These are phyloP conservation scores for Fusarium foetens DNA, from an alignment of 2,329 filamentous ascomycete species.

Conservation along the genomic window DNA sequence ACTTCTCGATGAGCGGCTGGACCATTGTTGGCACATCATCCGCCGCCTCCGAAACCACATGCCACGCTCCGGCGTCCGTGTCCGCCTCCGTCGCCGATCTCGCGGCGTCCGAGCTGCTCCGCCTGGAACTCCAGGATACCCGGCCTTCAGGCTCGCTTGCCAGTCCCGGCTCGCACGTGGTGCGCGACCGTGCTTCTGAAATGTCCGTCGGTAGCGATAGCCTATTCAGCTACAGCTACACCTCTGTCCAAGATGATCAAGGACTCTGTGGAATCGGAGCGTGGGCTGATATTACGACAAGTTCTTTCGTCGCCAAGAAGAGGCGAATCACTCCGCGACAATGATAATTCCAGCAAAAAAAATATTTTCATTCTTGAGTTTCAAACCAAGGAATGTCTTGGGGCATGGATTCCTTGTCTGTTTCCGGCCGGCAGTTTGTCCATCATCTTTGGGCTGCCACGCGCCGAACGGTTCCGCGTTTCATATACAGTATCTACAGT, in stretches of 20 bases:
- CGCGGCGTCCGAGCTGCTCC: conserved; percentile 25
- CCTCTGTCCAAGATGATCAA: conserved; percentile 6
- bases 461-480: conserved; percentile 20
- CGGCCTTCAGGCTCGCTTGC: conserved; percentile 1
- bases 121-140: conserved; percentile 17
- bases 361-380: background rate
- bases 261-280: conserved; percentile 35
- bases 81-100: conserved; percentile 16
- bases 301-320: conserved; percentile 23
- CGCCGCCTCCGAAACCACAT: conserved; percentile 23
- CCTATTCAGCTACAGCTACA: conserved; percentile 8
- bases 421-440: conserved; percentile 10
- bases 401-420: conserved; percentile 1
- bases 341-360: conserved; percentile 3
- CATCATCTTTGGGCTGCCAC: conserved; percentile 2
- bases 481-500: conserved; percentile 30
- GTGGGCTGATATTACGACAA: conserved; percentile 34
- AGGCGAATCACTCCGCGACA: conserved; percentile 20
- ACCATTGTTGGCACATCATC: conserved; percentile 16
- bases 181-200: conserved; percentile 22
- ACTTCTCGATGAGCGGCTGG: conserved; percentile 26
- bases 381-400: conserved; percentile 9
- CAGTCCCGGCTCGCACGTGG: conserved; percentile 19
- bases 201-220: conserved; percentile 3
- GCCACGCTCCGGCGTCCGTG: conserved; percentile 27